Evolutionary conservation across 179 eudicot species (phyloP).

Genomic region (Amaranthus tricolor): DNA sequence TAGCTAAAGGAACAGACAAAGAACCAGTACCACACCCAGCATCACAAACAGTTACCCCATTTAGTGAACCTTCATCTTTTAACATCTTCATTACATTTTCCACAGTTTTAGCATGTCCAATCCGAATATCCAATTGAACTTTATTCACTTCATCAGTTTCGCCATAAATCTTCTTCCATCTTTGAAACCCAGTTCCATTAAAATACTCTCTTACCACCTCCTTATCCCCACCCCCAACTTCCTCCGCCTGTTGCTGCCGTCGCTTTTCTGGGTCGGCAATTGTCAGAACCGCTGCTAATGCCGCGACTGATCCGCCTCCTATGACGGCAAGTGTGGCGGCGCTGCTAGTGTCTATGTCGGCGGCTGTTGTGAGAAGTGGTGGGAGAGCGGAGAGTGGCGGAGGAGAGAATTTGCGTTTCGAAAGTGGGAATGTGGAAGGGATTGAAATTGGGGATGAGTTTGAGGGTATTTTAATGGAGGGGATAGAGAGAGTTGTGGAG

Average conservation of each 20-base stretch:
- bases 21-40: conserved; percentile 97
- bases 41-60: conserved; percentile 80
- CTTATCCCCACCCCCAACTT: conserved; percentile 93
- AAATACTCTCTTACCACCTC: conserved; percentile 94
- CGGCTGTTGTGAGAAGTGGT: conserved; percentile 36
- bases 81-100: conserved; percentile 76
- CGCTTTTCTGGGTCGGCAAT: conserved; percentile 84
- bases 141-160: conserved; percentile 83
- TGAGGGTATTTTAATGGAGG: conserved; percentile 11
- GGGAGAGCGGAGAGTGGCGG: conserved; percentile 44
- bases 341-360: conserved; percentile 28
- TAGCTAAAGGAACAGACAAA: conserved; percentile 77
- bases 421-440: conserved; percentile 11
- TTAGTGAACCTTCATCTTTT: conserved; percentile 55
- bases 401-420: conserved; percentile 1
- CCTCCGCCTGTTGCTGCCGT: conserved; percentile 80
- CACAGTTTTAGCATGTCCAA: conserved; percentile 88
- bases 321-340: conserved; percentile 61
- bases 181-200: conserved; percentile 74
- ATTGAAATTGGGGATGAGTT: background rate
- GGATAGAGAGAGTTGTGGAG: conserved; percentile 19
- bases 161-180: conserved; percentile 94
- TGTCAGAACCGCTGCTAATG: conserved; percentile 65
- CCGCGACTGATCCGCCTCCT: conserved; percentile 66
- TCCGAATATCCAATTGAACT: conserved; percentile 77